phyloP scores from a whole-genome alignment of 192 early-diverging fungal species.

The Ramicandelaber brevisporus region DNA sequence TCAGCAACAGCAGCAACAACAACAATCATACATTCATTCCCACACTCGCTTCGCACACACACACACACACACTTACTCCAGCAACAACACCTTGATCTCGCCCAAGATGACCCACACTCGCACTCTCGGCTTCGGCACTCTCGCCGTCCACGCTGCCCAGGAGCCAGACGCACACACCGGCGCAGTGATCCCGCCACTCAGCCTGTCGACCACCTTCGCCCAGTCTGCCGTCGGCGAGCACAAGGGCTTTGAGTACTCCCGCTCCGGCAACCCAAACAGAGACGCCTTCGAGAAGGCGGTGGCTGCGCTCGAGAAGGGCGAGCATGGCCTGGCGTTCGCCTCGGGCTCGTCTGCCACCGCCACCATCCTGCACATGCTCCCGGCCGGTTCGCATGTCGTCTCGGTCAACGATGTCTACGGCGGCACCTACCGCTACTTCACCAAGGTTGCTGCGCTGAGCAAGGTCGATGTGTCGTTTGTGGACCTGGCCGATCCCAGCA shows the following conservation, averaged over 20 bases:
- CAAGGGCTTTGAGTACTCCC: conserved; percentile 60
- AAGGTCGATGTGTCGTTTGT: conserved; percentile 54
- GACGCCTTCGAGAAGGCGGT: conserved; percentile 57
- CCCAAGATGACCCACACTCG: too few species aligned
- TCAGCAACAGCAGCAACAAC: too few species aligned
- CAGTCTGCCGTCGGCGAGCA: conserved; percentile 80
- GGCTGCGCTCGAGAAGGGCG: conserved; percentile 72
- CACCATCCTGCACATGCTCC: conserved; percentile 42
- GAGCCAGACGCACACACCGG: conserved; percentile 73
- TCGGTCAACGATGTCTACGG: conserved; percentile 80
- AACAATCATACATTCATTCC: too few species aligned
- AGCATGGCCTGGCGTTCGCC: conserved; percentile 62
- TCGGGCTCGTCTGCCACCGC: conserved; percentile 72
- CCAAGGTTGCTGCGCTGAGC: conserved; percentile 43
- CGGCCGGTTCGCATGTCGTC: conserved; percentile 44
- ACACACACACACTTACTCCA: too few species aligned
- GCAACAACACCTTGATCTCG: too few species aligned
- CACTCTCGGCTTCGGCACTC: conserved; percentile 82
- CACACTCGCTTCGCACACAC: too few species aligned
- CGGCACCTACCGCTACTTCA: conserved; percentile 72
- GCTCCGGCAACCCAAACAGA: conserved; percentile 58
- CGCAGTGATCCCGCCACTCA: conserved; percentile 91
- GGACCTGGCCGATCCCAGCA: conserved; percentile 36
- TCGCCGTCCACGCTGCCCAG: conserved; percentile 84
- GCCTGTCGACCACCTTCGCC: conserved; percentile 89